A percentile compares a stretch with the other conserved stretches of the same genome.
These are phyloP conservation scores for Huntiella omanensis DNA, from an alignment of 2,329 filamentous ascomycete species.

Conservation along the genomic window DNA sequence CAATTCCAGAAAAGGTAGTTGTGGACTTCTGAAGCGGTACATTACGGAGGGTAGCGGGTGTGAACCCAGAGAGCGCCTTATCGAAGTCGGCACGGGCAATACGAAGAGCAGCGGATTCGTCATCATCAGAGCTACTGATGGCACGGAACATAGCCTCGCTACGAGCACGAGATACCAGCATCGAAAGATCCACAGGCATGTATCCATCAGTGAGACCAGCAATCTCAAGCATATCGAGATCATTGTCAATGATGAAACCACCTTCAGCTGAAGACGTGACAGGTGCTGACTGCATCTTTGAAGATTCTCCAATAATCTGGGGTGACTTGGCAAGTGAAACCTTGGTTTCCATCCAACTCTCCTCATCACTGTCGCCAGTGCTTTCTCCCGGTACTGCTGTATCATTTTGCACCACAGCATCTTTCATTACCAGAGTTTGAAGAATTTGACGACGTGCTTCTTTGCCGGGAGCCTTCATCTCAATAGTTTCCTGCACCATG, in stretches of 20 bases:
- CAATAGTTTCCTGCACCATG: constrained; percentile 80
- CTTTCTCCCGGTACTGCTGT: constrained; percentile 31
- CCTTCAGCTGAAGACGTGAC: constrained; percentile 18
- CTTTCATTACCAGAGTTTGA: constrained; percentile 52
- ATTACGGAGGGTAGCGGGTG: constrained; percentile 81
- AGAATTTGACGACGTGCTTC: constrained; percentile 69
- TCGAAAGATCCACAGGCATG: constrained; percentile 82
- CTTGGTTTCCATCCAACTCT: constrained; percentile 59
- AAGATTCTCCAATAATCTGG: too few species aligned
- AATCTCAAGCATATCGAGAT: constrained; percentile 79
- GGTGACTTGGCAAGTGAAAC: constrained; percentile 22
- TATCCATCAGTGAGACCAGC: constrained; percentile 92
- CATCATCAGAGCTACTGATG: constrained; percentile 34
- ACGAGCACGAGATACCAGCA: constrained; percentile 70
- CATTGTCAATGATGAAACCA: constrained; percentile 54
- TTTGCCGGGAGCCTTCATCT: constrained; percentile 80
- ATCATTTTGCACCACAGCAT: background rate
- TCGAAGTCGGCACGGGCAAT: constrained; percentile 64
- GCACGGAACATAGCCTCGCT: constrained; percentile 85
- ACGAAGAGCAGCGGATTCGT: constrained; percentile 32
- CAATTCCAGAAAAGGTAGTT: constrained; percentile 82
- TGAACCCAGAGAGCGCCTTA: constrained; percentile 75
- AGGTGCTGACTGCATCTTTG: constrained; percentile 22
- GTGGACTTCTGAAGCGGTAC: constrained; percentile 86
- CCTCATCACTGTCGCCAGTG: constrained; percentile 22